Evolutionary conservation across 1,284 basidiomycete species (phyloP).

Genomic region (Fomitopsis betulina): DNA sequence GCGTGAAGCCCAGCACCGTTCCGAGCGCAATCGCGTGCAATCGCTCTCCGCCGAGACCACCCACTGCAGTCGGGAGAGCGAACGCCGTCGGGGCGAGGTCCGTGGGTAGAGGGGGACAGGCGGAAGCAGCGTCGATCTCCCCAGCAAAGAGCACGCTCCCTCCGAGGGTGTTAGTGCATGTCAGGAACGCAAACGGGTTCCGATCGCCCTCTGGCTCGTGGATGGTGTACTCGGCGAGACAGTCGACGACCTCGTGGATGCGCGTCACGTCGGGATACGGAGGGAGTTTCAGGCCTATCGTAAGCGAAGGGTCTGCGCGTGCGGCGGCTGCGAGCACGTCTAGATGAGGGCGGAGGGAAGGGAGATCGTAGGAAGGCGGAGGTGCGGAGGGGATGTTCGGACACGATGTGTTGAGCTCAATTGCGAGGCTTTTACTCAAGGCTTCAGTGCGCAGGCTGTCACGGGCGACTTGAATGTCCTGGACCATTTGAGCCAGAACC

Average conservation of each 20-base stretch:
- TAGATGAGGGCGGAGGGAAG: constrained; percentile 43
- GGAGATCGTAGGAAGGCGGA: constrained; percentile 61
- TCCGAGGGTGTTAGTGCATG: constrained; percentile 77
- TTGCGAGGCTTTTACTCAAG: constrained; percentile 29
- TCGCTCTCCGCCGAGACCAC: constrained; percentile 73
- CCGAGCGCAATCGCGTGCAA: constrained; percentile 72
- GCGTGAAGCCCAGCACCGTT: constrained; percentile 60
- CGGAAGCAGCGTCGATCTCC: constrained; percentile 27
- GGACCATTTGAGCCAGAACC: constrained; percentile 51
- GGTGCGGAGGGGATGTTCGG: constrained; percentile 66
- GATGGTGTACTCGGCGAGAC: constrained; percentile 32
- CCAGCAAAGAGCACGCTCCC: constrained; percentile 59
- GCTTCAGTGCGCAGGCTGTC: constrained; percentile 28
- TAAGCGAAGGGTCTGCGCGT: constrained; percentile 46
- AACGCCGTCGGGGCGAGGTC: constrained; percentile 25
- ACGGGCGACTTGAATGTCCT: constrained; percentile 54
- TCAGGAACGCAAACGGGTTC: constrained; percentile 38
- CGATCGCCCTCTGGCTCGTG: constrained; percentile 46
- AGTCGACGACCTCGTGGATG: constrained; percentile 49
- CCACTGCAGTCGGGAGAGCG: constrained; percentile 58
- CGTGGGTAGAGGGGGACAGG: neutral
- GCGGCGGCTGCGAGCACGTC: constrained; percentile 45
- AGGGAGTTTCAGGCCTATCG: constrained; percentile 75
- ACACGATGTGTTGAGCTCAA: constrained; percentile 79
- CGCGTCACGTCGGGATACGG: constrained; percentile 69